phyloP scores from a whole-genome alignment of 2,329 filamentous ascomycete genomes.

The Colletotrichum karsti region DNA sequence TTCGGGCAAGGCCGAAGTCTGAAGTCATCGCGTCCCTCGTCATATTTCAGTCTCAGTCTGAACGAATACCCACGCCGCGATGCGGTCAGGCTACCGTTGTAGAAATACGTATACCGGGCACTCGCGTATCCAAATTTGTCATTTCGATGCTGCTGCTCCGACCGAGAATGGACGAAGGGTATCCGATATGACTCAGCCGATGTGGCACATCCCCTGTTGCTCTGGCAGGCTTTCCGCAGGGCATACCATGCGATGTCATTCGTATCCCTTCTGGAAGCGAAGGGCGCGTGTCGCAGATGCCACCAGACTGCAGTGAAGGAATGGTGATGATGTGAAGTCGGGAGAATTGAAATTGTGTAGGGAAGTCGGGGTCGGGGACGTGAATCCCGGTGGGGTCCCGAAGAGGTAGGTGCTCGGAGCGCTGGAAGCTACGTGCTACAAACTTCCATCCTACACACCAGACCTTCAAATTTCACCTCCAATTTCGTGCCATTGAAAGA shows the following conservation, averaged over 20 bases:
- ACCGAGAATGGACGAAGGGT: not conserved
- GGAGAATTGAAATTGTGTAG: not conserved
- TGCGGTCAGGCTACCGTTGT: not conserved
- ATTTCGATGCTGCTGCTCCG: conserved; percentile 5
- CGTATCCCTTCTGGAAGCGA: not conserved
- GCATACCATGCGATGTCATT: not conserved
- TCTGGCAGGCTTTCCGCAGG: conserved; percentile 10
- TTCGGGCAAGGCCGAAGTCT: conserved; percentile 21
- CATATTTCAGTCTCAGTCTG: too few relatives aligned
- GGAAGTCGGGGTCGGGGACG: not conserved
- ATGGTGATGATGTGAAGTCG: not conserved
- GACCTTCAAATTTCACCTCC: too few relatives aligned
- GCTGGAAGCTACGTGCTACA: not conserved
- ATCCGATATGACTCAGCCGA: conserved; percentile 20
- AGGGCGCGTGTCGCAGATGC: not conserved
- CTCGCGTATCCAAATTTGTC: not conserved
- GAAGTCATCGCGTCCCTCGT: not conserved
- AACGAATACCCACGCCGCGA: not conserved
- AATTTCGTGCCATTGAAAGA: too few relatives aligned
- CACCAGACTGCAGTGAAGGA: not conserved
- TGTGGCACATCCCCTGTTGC: conserved; percentile 4
- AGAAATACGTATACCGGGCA: conserved; percentile 11
- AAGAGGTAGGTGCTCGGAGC: not conserved
- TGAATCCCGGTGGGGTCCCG: not conserved
- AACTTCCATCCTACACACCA: too few relatives aligned